Base-by-base conservation (phyloP, 306 rosid species). In the Dryas alaskensis region DNA sequence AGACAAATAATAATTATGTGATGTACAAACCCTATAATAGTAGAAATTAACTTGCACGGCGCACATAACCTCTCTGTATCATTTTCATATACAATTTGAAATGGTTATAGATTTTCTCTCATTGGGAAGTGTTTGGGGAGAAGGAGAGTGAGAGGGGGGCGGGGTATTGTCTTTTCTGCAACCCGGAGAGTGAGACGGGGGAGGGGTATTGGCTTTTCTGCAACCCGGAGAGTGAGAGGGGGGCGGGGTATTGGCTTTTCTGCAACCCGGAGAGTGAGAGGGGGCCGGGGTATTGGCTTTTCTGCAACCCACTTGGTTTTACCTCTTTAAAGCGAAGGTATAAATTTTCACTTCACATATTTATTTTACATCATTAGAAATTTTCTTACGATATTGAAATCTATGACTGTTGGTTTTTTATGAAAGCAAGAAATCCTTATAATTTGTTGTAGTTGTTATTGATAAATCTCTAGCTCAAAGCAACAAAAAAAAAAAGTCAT, bases 251-350 rank as follows among this genome's bases (percentile, higher is more conserved):
- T 0, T 14, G 73, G 48, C 10, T 4, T n/a, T 14, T 43, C 22
- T 11, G 52, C 64, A 43, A 11, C 16, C 17, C 51, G n/a, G 46
- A 49, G 60, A 27, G 60, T 4, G 61, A 52, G 39, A 5, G 10
- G 45, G 45, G 73, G 3, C 2, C 2, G 37, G 45, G 73, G 49
- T 8, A 39, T 0, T 16, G 61, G 49, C 11, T 4, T 17, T 14
- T 44, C 13, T 11, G 52, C 65, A 43, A 12, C 16, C 17, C 51
- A 39, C 39, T 1, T 54, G 1, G 16, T 5, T 55, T 19, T 40
- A 39, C 61, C 16, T 69, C 31, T 67, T 67, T 50, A n/a, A 69
- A 67, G 31, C 40, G 46, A 50, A 50, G 22, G 60, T 67, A 67
- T 25, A 22, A 25, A 67, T 50, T 39, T 39, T 43, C 11, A 0